Evolutionary conservation across 225 moss, liverwort and hornwort genomes (phyloP).

Genomic region (Sphagnum tenellum): DNA sequence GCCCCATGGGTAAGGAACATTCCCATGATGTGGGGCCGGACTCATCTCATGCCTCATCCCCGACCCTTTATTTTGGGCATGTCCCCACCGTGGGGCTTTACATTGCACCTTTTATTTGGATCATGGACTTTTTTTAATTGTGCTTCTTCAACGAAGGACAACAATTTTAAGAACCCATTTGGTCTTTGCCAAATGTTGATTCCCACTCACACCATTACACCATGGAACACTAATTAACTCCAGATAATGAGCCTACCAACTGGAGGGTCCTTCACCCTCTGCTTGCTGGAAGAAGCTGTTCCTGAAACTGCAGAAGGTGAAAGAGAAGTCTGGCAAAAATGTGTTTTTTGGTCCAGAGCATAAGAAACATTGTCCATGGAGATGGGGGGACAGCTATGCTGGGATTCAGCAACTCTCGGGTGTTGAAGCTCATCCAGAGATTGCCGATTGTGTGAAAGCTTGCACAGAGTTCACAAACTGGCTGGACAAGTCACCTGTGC

Average conservation of each 20-base stretch:
- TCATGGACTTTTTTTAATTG: too few relatives aligned
- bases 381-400: constrained; percentile 92
- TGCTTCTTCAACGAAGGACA: too few relatives aligned
- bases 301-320: constrained; percentile 68
- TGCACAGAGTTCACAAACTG: constrained; percentile 83
- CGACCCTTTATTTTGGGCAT: too few relatives aligned
- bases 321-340: constrained; percentile 62
- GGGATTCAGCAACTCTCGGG: constrained; percentile 72
- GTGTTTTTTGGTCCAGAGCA: constrained; percentile 43
- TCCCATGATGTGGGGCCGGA: too few relatives aligned
- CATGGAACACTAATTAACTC: constrained; percentile 33
- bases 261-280: constrained; percentile 75
- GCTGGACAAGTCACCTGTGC: constrained; percentile 48
- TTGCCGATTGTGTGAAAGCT: constrained; percentile 81
- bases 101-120: too few relatives aligned
- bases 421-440: constrained; percentile 84
- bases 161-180: too few relatives aligned
- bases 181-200: too few relatives aligned
- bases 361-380: constrained; percentile 75
- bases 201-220: too few relatives aligned
- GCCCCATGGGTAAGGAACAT: too few relatives aligned
- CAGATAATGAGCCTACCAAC: constrained; percentile 69
- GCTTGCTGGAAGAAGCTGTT: constrained; percentile 90
- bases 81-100: too few relatives aligned
- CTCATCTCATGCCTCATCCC: too few relatives aligned